phyloP scores from a whole-genome alignment of 2,329 filamentous ascomycete species.

The Magnaporthiopsis incrustans region DNA sequence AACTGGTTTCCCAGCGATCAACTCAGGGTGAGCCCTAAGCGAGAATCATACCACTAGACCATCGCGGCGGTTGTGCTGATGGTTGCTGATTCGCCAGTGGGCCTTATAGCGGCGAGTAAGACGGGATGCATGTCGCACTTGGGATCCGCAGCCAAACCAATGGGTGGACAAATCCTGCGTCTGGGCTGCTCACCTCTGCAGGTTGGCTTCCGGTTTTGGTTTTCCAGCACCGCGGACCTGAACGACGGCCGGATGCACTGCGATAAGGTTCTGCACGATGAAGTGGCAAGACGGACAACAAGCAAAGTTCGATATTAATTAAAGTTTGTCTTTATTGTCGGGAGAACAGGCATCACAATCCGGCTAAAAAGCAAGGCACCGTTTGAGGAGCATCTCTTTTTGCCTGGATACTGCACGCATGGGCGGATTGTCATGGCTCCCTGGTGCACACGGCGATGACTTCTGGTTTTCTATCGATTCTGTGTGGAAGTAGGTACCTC shows the following conservation, averaged over 20 bases:
- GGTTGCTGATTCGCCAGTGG: neutral
- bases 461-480: neutral
- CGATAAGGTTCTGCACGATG: neutral
- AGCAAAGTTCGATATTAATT: neutral
- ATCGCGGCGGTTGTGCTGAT: slow-evolving; percentile 13
- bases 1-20: neutral
- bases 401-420: too few relatives aligned
- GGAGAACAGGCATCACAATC: too few relatives aligned
- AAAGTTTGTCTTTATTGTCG: neutral
- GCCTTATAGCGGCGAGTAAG: neutral
- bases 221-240: too few relatives aligned
- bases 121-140: too few relatives aligned
- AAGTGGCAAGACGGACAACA: neutral
- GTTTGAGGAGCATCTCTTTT: too few relatives aligned
- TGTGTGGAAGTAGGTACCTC: too few relatives aligned
- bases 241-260: too few relatives aligned
- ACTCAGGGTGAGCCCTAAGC: slow-evolving; percentile 39
- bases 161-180: too few relatives aligned
- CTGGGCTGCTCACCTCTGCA: too few relatives aligned
- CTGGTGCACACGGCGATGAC: neutral
- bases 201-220: too few relatives aligned
- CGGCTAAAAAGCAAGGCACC: neutral
- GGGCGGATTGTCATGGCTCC: neutral
- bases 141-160: too few relatives aligned
- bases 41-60: slow-evolving; percentile 57